Conservation (phyloP, 345 rosid genomes). For the Salix brachista region DNA sequence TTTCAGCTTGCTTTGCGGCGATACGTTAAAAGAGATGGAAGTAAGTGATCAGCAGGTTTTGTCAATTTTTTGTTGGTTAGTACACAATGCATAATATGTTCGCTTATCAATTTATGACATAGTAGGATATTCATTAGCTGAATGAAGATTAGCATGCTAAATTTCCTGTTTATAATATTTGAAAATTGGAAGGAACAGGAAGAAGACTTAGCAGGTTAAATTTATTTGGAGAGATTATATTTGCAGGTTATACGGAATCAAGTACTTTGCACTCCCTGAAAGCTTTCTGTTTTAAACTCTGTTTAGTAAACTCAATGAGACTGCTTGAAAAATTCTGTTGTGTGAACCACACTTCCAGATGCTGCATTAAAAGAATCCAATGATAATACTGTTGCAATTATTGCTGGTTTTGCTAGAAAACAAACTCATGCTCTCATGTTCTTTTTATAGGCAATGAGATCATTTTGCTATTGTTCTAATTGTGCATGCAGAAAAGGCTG, state of each 20-base stretch:
- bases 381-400: no score
- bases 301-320: no score
- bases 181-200: neutral
- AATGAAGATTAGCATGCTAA: neutral
- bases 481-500: slow-evolving; percentile 53
- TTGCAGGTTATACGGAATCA: no score
- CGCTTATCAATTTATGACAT: neutral
- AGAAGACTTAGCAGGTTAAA: neutral
- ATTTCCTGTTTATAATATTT: neutral
- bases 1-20: slow-evolving; percentile 79
- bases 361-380: no score
- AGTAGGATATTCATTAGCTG: neutral
- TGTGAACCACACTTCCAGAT: no score
- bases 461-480: slow-evolving; percentile 1
- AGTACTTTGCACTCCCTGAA: no score
- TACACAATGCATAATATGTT: neutral
- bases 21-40: slow-evolving; percentile 51
- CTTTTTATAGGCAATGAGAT: neutral
- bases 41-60: slow-evolving; percentile 34
- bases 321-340: no score
- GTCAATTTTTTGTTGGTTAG: neutral
- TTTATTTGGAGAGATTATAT: no score
- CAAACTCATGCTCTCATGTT: neutral
- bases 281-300: no score
- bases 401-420: neutral